Evolutionary conservation across 345 rosid genomes (phyloP), one percentile per base, ranked within the genome.

Genomic region (Pugionium cornutum): DNA sequence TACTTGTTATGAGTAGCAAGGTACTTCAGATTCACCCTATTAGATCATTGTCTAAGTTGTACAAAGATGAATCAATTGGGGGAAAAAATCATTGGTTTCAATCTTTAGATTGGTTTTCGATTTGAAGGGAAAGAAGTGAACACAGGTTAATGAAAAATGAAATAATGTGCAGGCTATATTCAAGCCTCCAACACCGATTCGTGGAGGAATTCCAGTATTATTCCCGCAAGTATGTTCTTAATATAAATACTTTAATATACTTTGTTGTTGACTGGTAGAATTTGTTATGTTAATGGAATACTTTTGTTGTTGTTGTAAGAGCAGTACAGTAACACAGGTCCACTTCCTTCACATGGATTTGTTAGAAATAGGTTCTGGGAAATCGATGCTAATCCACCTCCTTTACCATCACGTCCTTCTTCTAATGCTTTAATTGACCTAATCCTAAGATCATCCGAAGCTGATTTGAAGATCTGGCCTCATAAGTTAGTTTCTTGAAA

Each of bases 131-230:
- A 47, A 47, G 4, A 47, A 47, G 10, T 26, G 51, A 26, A 27
- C 29, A 25, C 4, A 18, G 9, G 28, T 7, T 45, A 29, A 49
- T 43, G n/a, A 31, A 58, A 18, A 18, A 18, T 18, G 18, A 49
- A 25, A 40, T 75, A 60, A 67, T 64, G 4, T 64, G 75, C 81
- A 89, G 95, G 87, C 88, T 35, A 70, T 59, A 58, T 89, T 86
- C 67, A 61, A 64, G 55, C 88, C 86, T 62, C 90, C 96, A 46
- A 87, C 75, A 62, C 76, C 96, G 9, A 82, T 92, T 65, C 91
- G 97, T 68, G 97, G 98, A 66, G 98, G 98, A 40, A 87, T 89
- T 64, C 95, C 98, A 10, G 60, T 92, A 66, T 83, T 94, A 58
- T 92, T 92, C 68, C 98, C 98, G 53, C 98, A 40, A 40, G 44